Conservation (phyloP, 2,329 filamentous ascomycete genomes). For the Colletotrichum sublineola region DNA sequence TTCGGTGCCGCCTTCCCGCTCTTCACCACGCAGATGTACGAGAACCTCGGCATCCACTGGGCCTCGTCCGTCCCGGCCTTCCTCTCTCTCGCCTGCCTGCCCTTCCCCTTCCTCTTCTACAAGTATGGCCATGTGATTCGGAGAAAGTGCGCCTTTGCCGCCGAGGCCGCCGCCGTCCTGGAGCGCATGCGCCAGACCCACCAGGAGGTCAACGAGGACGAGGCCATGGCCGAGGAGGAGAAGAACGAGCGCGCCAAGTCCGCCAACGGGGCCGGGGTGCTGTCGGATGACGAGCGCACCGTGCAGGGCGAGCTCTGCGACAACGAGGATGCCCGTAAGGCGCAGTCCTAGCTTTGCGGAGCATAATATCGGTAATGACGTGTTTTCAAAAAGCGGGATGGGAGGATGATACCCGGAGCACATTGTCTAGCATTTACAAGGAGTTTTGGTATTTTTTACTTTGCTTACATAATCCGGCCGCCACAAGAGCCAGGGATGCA, state of each 20-base stretch:
- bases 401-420: conserved; percentile 35
- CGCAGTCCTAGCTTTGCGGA: conserved; percentile 5
- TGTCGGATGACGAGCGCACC: conserved; percentile 41
- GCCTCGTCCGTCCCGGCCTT: conserved; percentile 81
- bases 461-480: no score
- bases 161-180: conserved; percentile 72
- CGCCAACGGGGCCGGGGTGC: conserved; percentile 23
- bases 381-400: conserved; percentile 11
- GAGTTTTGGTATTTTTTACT: conserved; percentile 16
- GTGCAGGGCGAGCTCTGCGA: conserved; percentile 27
- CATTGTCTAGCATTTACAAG: conserved; percentile 31
- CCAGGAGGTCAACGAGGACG: conserved; percentile 35
- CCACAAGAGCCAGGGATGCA: conserved; percentile 10
- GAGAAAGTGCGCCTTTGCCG: conserved; percentile 67
- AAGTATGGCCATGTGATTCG: conserved; percentile 71
- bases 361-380: no score
- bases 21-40: conserved; percentile 74
- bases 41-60: conserved; percentile 79
- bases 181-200: conserved; percentile 54
- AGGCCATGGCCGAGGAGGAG: conserved; percentile 41
- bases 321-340: conserved; percentile 23
- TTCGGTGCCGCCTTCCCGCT: conserved; percentile 81
- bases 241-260: conserved; percentile 29
- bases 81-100: conserved; percentile 77
- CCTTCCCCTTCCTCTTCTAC: conserved; percentile 83